phyloP scores from a whole-genome alignment of 306 rosid genomes.

The Lotus japonicus region DNA sequence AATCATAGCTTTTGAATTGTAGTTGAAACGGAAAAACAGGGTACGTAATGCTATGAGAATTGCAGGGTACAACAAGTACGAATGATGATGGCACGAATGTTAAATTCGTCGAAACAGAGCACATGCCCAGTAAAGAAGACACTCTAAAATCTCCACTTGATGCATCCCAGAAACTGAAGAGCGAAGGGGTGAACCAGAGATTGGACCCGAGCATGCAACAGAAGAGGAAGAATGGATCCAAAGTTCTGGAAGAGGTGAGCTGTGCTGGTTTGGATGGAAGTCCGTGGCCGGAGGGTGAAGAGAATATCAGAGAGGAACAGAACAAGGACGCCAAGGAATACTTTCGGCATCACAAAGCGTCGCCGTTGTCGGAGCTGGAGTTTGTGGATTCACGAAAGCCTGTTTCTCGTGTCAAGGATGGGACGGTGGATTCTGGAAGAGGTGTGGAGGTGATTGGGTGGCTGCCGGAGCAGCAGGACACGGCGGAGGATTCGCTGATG shows the following conservation, averaged over 20 bases:
- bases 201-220: constrained; percentile 46
- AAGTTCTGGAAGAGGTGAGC: constrained; percentile 30
- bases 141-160: constrained; percentile 30
- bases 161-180: constrained; percentile 44
- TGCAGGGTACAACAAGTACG: constrained; percentile 31
- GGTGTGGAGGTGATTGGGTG: constrained; percentile 41
- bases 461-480: constrained; percentile 76
- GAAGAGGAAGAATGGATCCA: constrained; percentile 22
- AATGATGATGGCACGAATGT: background rate
- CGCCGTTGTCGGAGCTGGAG: constrained; percentile 69
- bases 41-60: background rate
- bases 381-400: constrained; percentile 65
- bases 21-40: too few species aligned
- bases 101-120: constrained; percentile 8
- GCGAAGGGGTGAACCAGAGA: constrained; percentile 34
- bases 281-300: constrained; percentile 40
- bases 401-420: constrained; percentile 32
- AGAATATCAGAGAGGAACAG: constrained; percentile 1
- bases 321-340: constrained; percentile 36
- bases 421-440: constrained; percentile 28
- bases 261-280: constrained; percentile 59
- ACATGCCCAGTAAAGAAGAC: background rate
- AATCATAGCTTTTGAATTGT: background rate
- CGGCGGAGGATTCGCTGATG: constrained; percentile 69
- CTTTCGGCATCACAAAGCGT: constrained; percentile 56